Base-by-base conservation (phyloP, 805 yeast genomes). In the Wickerhamomyces kurtzmanii region DNA sequence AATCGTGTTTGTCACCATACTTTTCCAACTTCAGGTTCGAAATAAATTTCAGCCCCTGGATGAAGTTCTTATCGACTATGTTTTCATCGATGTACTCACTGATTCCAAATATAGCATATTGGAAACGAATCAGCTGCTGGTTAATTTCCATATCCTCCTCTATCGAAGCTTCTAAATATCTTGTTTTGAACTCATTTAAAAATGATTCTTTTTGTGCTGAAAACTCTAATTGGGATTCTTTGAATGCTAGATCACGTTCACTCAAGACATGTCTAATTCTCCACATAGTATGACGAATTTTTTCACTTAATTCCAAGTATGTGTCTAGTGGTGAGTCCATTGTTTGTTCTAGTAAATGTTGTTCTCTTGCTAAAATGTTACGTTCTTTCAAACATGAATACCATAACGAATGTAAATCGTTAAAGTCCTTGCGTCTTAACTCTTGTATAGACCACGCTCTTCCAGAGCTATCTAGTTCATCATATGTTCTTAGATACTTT, bases 381-480 rank as follows among this genome's bases (percentile, higher is more conserved):
- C 94, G 63, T 54, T 91, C 95, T 49, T 73, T 81, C 39, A 89
- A 56, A 40, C 87, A 74, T 24, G 79, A 66, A 51, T 84, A 89
- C 97, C 98, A 91, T 43, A 91, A 62, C 20, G 75, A 70, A 54
- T 91, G 98, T 42, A 91, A 61, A 49, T 91, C 98, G 22, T 86
- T 91, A 47, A 86, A 91, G 12, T 84, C 73, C 54, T 91, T 91
- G 36, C 93, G 69, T 51, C 98, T 75, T 43, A 91, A 68, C 50
- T 89, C 97, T 4, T 85, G 79, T 30, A 86, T 65, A 5, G 79
- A 58, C 98, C 98, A 91, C 5, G 91, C 60, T 43, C 94, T 68
- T 11, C 91, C 76, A 8, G 61, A 57, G 17, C 53, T 48, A 28
- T 68, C 60, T 17, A 74, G 44, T 14, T 76, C 82, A 3, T 63